These are phyloP conservation scores for Colletotrichum acutatum DNA, from an alignment of 2,329 filamentous ascomycete species.

Conservation along the genomic window DNA sequence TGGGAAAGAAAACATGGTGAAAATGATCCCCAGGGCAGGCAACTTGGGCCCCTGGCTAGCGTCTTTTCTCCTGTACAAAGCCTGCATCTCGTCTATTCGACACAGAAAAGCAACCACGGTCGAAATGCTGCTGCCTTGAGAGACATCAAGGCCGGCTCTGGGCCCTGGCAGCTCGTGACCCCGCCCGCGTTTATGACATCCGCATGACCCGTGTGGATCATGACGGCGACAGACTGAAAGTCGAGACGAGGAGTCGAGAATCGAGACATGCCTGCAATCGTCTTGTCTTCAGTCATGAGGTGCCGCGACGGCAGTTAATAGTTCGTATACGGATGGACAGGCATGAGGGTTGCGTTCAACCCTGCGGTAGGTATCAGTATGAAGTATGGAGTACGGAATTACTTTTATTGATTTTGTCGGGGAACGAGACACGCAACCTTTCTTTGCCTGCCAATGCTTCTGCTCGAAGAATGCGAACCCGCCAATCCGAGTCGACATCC, in stretches of 20 bases:
- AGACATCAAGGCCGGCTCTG: not conserved
- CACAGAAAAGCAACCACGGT: conserved; percentile 21
- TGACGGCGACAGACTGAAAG: not conserved
- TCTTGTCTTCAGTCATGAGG: not conserved
- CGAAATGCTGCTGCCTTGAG: conserved; percentile 19
- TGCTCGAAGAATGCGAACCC: not conserved
- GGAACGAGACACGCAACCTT: not conserved
- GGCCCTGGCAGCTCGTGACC: not conserved
- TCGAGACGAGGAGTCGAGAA: not conserved
- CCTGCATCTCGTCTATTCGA: conserved; percentile 20
- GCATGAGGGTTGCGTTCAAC: not conserved
- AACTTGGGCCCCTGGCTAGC: not conserved
- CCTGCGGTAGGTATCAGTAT: not conserved
- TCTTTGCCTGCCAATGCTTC: no score
- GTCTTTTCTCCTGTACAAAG: not conserved
- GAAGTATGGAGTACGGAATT: no score
- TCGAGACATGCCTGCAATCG: conserved; percentile 5
- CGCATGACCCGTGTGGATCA: conserved; percentile 15
- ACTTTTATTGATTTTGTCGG: not conserved
- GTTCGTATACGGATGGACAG: not conserved
- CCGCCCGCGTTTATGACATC: conserved; percentile 6
- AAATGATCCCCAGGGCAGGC: not conserved
- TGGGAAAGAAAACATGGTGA: not conserved
- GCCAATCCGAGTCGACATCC: not conserved
- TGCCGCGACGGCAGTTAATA: not conserved